These are phyloP conservation scores for Fraxinus quadrangulata DNA, from an alignment of 257 asterid genomes.

Conservation along the genomic window DNA sequence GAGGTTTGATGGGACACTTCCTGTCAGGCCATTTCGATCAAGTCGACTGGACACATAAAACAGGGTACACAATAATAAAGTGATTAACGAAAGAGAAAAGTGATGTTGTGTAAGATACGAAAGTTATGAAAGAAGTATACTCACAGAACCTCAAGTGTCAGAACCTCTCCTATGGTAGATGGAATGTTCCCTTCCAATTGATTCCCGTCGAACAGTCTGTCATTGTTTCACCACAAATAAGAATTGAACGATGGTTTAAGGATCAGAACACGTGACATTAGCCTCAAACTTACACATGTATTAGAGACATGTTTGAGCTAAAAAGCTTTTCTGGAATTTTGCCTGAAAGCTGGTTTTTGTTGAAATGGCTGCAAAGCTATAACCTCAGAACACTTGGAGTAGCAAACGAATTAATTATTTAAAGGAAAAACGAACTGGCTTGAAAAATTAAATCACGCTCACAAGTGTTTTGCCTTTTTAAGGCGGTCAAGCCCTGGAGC, in stretches of 20 bases:
- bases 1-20: conserved; percentile 56
- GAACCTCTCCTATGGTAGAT: conserved; percentile 61
- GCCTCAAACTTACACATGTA: conserved; percentile 70
- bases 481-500: conserved; percentile 85
- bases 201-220: conserved; percentile 80
- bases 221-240: conserved; percentile 8
- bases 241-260: neutral
- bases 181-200: conserved; percentile 72
- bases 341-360: conserved; percentile 84
- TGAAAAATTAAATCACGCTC: conserved; percentile 30
- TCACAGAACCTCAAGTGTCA: conserved; percentile 90
- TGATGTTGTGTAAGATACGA: neutral
- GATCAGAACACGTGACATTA: neutral
- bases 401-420: neutral
- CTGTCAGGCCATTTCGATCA: conserved; percentile 68
- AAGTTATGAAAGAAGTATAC: conserved; percentile 37
- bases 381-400: conserved; percentile 30
- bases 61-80: neutral
- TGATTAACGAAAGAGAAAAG: conserved; percentile 9
- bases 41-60: conserved; percentile 60
- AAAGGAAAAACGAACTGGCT: neutral
- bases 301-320: conserved; percentile 65
- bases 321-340: conserved; percentile 64
- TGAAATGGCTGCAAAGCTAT: conserved; percentile 73
- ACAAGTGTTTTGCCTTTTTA: conserved; percentile 92